phyloP scores from a whole-genome alignment of 164 flowering plant genomes.

The Aristolochia californica region DNA sequence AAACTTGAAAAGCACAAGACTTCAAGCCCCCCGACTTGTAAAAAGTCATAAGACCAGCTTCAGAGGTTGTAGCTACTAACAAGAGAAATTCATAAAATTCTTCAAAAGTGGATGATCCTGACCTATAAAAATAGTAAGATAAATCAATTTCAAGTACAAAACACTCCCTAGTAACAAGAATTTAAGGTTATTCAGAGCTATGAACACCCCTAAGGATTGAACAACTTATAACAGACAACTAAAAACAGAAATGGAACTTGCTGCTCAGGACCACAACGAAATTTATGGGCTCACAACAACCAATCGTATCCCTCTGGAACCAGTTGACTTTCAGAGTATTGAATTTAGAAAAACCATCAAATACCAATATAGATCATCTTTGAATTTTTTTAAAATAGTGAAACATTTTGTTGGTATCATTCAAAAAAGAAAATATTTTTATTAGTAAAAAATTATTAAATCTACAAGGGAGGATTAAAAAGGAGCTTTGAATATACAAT shows the following conservation, averaged over 20 bases:
- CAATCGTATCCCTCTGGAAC: too few species aligned
- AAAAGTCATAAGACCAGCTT: conserved; percentile 43
- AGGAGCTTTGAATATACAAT: too few species aligned
- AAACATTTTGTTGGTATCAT: background rate
- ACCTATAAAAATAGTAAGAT: conserved; percentile 22
- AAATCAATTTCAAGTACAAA: background rate
- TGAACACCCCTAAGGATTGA: background rate
- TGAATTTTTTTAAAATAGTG: background rate
- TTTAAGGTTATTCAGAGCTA: background rate
- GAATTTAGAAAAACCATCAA: background rate
- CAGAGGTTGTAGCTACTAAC: conserved; percentile 43
- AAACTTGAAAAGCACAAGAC: conserved; percentile 44
- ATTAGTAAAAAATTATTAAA: background rate
- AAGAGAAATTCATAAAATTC: conserved; percentile 75
- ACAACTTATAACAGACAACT: background rate
- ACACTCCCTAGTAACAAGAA: background rate
- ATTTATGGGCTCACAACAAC: too few species aligned
- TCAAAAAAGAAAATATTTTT: background rate
- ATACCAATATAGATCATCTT: background rate
- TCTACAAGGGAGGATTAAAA: too few species aligned
- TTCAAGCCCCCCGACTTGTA: conserved; percentile 51
- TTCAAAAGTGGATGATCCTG: conserved; percentile 33
- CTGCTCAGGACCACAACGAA: background rate
- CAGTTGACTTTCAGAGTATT: background rate
- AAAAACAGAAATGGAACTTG: background rate